phyloP scores from a whole-genome alignment of 225 moss, liverwort and hornwort species.

The Marchantia polymorpha region DNA sequence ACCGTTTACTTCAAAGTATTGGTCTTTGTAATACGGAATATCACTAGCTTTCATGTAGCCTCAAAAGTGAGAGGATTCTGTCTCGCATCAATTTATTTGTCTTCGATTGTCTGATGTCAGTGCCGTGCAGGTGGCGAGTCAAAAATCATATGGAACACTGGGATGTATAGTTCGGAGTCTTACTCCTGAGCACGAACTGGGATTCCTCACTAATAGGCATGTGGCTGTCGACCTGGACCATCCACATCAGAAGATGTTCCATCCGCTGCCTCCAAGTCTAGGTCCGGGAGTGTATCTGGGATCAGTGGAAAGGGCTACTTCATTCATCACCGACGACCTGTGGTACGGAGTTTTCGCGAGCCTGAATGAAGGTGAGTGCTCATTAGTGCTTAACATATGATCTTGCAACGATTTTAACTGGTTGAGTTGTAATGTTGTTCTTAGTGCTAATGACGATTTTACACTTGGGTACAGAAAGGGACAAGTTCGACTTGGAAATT shows the following conservation, averaged over 20 bases:
- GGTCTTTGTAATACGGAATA: no score
- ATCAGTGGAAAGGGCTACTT: slow-evolving; percentile 38
- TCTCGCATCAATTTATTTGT: no score
- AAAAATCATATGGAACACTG: slow-evolving; percentile 37
- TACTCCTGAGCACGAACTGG: slow-evolving; percentile 15
- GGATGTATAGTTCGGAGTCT: slow-evolving; percentile 33
- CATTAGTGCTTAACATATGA: no score
- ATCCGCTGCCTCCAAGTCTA: slow-evolving; percentile 38
- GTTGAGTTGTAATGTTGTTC: no score
- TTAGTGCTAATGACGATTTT: no score
- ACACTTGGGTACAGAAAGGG: no score
- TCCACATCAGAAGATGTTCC: slow-evolving; percentile 38
- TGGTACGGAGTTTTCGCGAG: slow-evolving; percentile 40
- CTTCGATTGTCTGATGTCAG: no score
- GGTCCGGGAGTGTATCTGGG: slow-evolving; percentile 39
- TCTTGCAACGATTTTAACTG: no score
- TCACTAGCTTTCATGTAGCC: no score
- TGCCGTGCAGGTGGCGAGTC: slow-evolving; percentile 31
- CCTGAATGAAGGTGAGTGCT: slow-evolving; percentile 31
- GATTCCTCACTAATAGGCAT: slow-evolving; percentile 39
- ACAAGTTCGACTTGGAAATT: no score
- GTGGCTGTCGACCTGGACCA: slow-evolving; percentile 41
- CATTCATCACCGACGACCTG: slow-evolving; percentile 37
- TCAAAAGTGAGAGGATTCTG: no score
- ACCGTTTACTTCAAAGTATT: no score